Conservation (phyloP, 495 filamentous ascomycete species). For the Xanthoparmelia taractica region DNA sequence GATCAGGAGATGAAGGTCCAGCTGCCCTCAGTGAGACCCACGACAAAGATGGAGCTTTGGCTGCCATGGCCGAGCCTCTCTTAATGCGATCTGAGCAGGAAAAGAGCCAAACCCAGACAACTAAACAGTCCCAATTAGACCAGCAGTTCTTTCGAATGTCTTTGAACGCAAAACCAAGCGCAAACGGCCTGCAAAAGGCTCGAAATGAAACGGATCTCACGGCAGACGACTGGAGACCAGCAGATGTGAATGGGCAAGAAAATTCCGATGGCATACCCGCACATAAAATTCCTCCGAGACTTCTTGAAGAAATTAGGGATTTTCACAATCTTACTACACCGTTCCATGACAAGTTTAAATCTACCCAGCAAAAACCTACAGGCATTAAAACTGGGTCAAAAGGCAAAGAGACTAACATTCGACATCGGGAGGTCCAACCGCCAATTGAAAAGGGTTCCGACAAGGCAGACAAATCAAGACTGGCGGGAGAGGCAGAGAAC, state of each 20-base stretch:
- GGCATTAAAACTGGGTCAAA: background rate
- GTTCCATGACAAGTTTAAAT: conserved; percentile 22
- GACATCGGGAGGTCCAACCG: conserved; percentile 15
- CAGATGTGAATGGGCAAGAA: background rate
- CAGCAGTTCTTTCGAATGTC: background rate
- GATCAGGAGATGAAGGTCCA: background rate
- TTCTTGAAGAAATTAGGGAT: conserved; percentile 58
- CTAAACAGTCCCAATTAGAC: background rate
- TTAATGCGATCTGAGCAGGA: background rate
- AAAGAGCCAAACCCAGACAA: background rate
- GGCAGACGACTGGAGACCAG: background rate
- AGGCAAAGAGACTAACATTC: background rate
- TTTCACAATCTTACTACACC: conserved; percentile 31
- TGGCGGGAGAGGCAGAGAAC: conserved; percentile 29
- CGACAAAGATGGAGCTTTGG: background rate
- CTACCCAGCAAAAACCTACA: conserved; percentile 10
- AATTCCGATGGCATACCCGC: background rate
- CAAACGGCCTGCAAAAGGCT: background rate
- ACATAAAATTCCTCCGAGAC: conserved; percentile 35
- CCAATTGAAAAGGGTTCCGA: conserved; percentile 33
- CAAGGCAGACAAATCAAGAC: conserved; percentile 18
- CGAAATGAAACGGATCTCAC: conserved; percentile 1
- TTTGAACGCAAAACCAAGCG: background rate
- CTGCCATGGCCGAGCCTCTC: background rate
- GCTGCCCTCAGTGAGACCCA: background rate